Percentiles rank a stretch among this genome's conserved stretches.
These are phyloP conservation scores for Neoboletus brunneissimus DNA, from an alignment of 768 basidiomycete genomes.

Conservation along the genomic window DNA sequence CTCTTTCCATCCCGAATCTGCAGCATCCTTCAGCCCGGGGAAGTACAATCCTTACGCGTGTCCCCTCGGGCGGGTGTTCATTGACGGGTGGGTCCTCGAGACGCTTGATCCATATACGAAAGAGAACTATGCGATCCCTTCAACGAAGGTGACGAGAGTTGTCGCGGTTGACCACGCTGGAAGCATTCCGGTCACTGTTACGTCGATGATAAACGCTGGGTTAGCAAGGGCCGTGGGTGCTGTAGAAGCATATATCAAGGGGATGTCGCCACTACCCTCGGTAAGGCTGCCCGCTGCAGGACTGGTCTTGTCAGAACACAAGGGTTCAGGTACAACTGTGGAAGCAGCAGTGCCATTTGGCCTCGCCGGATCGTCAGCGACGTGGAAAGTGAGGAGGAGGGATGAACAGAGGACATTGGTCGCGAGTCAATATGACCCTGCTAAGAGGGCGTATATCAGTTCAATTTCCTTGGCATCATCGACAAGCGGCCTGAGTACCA, in stretches of 20 bases:
- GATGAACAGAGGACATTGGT: conserved; percentile 60
- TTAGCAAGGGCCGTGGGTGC: conserved; percentile 69
- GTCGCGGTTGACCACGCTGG: conserved; percentile 87
- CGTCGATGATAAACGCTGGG: conserved; percentile 78
- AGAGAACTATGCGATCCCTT: conserved; percentile 93
- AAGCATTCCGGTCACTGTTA: conserved; percentile 78
- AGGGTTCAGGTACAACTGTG: conserved; percentile 30
- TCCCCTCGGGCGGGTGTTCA: conserved; percentile 75
- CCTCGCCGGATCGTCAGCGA: conserved; percentile 25
- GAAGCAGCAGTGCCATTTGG: conserved; percentile 32
- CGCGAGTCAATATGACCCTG: conserved; percentile 50
- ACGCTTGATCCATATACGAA: conserved; percentile 94
- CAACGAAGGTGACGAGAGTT: conserved; percentile 81
- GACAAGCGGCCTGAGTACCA: not conserved
- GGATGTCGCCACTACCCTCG: conserved; percentile 60
- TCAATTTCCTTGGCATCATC: conserved; percentile 46
- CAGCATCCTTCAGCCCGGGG: conserved; percentile 47
- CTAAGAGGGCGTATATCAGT: conserved; percentile 49
- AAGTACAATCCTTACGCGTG: conserved; percentile 77
- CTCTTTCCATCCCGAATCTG: conserved; percentile 72
- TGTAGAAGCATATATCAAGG: conserved; percentile 73
- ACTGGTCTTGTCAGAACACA: conserved; percentile 54
- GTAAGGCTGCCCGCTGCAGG: conserved; percentile 67
- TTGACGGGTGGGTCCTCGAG: conserved; percentile 96
- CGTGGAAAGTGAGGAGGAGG: conserved; percentile 59